Evolutionary conservation across 768 basidiomycete genomes (phyloP).

Genomic region (Pleurotus salmoneostramineus): DNA sequence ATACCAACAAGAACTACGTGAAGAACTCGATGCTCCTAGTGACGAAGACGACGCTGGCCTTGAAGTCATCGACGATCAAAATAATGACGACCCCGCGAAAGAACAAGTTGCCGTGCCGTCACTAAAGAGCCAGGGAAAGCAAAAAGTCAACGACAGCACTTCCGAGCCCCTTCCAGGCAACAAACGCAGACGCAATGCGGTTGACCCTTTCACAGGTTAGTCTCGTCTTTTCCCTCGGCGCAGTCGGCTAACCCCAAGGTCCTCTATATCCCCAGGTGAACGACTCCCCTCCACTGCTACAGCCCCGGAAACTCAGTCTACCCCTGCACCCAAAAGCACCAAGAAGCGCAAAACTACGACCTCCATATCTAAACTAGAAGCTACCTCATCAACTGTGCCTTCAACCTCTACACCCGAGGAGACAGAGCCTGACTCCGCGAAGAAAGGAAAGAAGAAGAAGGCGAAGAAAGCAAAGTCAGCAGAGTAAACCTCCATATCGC

Average conservation of each 20-base stretch:
- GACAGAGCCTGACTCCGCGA: constrained; percentile 7
- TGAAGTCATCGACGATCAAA: constrained; percentile 30
- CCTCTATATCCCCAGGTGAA: constrained; percentile 23
- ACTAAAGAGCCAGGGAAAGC: neutral
- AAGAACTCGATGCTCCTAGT: constrained; percentile 40
- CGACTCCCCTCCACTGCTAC: neutral
- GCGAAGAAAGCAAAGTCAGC: constrained; percentile 18
- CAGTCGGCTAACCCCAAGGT: too few species aligned
- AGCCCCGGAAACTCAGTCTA: neutral
- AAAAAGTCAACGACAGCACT: neutral
- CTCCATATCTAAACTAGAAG: neutral
- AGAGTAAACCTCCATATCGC: neutral
- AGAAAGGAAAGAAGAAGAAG: constrained; percentile 30
- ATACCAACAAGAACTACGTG: constrained; percentile 54
- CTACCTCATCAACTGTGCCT: neutral
- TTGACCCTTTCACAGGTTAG: constrained; percentile 70
- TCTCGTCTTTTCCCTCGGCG: neutral
- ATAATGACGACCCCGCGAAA: constrained; percentile 14
- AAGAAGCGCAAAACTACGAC: neutral
- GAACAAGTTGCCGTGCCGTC: constrained; percentile 1
- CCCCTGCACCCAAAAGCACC: neutral
- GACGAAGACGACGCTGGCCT: constrained; percentile 32
- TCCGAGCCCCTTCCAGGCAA: constrained; percentile 9
- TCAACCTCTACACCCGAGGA: constrained; percentile 5
- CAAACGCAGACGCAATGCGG: constrained; percentile 46